Base-by-base conservation (phyloP, 139 green algal species). In the Chlamydomonas schloesseri region DNA sequence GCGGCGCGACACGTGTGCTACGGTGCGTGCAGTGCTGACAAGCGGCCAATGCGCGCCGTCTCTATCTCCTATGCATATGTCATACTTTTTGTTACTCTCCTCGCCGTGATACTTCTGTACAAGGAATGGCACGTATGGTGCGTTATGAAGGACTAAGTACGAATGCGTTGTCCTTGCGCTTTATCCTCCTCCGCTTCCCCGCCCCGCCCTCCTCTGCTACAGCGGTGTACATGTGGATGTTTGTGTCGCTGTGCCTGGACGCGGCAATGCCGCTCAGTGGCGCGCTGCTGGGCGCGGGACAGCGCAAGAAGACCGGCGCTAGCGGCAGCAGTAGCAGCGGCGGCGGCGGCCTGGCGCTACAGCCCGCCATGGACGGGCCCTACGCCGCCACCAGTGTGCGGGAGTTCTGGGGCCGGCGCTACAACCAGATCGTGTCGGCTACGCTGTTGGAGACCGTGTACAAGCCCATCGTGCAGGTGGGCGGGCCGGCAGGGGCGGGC, bases 331-430 rank as follows among this genome's bases (percentile, higher is more conserved):
- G 42, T 8, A 8, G 42, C 42, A 8, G 42, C 42, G 42, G 42
- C 42, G 42, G 42, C 42, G 42, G 42, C 14, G 21, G 23, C 6
- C 4, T 85, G 36, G 37, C 65, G 21, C 47, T 85, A n/a, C 79
- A 85, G 67, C 81, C 81, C 34, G 68, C 81, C 26, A 80, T 87
- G 69, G 81, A 80, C 69, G 55, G 4, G 18, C 81, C 81, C 1
- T 87, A 72, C 55, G 53, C 53, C 0, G 53, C 81, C 36, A 71
- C 17, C 34, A 71, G 47, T 34, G 34, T 87, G n/a, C 53, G 69
- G 10, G 81, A 87, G 69, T 87, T 87, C 81, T 87, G 81, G 81
- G 81, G 81, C 33, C 68, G 69, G 14, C 69, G 81, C 17, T 87
- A 87, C 81, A 87, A 87, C 81, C 69, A 79, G 36, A 79, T 87